phyloP scores from a whole-genome alignment of 208 protist species.

The Acanthamoeba healyi region DNA sequence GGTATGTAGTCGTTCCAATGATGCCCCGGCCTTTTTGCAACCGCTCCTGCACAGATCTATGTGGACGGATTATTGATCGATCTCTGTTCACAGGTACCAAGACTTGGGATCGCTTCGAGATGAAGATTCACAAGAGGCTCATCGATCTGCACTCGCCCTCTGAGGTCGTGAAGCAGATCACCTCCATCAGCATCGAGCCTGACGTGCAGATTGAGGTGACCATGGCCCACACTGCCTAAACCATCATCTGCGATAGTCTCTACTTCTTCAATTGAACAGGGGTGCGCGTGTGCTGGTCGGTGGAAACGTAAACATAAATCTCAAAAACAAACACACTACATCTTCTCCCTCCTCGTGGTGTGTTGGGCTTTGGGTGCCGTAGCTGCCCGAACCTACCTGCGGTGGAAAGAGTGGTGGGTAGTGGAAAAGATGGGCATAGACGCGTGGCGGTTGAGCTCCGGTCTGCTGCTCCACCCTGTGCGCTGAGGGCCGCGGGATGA shows the following conservation, averaged over 20 bases:
- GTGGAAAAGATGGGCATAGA: no score
- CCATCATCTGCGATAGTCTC: conserved; percentile 6
- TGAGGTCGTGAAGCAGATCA: conserved; percentile 91
- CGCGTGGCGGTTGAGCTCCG: no score
- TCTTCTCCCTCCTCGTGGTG: neutral
- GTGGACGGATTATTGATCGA: neutral
- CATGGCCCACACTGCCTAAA: conserved; percentile 79
- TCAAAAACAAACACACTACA: neutral
- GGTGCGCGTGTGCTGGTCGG: conserved; percentile 28
- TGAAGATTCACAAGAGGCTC: conserved; percentile 99
- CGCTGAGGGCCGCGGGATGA: no score
- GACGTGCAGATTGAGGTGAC: conserved; percentile 87
- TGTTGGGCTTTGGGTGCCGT: no score
- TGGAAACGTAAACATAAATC: conserved; percentile 20
- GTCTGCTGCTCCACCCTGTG: no score
- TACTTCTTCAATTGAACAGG: neutral
- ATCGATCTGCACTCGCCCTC: conserved; percentile 96
- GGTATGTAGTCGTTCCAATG: conserved; percentile 87
- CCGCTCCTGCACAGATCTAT: neutral
- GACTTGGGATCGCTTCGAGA: conserved; percentile 99
- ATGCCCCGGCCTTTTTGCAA: neutral
- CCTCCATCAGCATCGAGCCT: conserved; percentile 83
- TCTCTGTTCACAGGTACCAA: conserved; percentile 92
- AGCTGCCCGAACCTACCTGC: no score
- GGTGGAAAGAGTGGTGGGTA: no score